Conservation (phyloP, 371 early-diverging fungal genomes). For the Rhizopus delemar region DNA sequence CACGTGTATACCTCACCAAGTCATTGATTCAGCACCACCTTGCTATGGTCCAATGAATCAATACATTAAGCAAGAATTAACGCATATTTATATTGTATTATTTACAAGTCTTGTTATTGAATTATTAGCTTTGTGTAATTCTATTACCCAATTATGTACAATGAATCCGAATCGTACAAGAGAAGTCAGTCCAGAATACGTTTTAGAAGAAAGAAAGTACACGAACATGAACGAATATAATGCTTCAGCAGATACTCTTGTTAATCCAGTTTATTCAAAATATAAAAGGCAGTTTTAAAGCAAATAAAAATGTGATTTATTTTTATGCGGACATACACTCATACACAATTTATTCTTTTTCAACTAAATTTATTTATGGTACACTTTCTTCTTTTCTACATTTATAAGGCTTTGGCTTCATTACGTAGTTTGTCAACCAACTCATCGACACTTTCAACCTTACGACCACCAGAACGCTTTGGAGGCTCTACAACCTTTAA, state of each 20-base stretch:
- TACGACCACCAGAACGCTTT: slow-evolving; percentile 91
- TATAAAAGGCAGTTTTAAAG: slow-evolving; percentile 9
- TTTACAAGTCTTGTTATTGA: slow-evolving; percentile 39
- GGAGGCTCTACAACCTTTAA: slow-evolving; percentile 93
- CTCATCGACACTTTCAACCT: slow-evolving; percentile 94
- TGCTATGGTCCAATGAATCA: slow-evolving; percentile 31
- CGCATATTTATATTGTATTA: slow-evolving; percentile 34
- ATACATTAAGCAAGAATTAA: slow-evolving; percentile 27
- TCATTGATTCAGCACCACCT: slow-evolving; percentile 27
- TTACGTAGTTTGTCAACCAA: slow-evolving; percentile 86
- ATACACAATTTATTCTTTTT: neutral
- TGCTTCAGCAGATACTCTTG: slow-evolving; percentile 16
- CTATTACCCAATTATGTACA: slow-evolving; percentile 35
- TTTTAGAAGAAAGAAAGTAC: slow-evolving; percentile 6
- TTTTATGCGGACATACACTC: neutral
- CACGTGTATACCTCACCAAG: slow-evolving; percentile 27
- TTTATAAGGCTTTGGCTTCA: slow-evolving; percentile 58
- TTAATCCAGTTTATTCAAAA: slow-evolving; percentile 13
- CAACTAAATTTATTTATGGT: neutral
- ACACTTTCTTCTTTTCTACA: neutral
- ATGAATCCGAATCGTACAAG: slow-evolving; percentile 6
- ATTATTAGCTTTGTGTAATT: slow-evolving; percentile 37
- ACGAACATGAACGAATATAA: slow-evolving; percentile 12
- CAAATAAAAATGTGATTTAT: neutral
- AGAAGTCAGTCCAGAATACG: slow-evolving; percentile 16